Evolutionary conservation across 106 monocot genomes (phyloP), one percentile per base, ranked within the genome.

Genomic region (Allium sativum): DNA sequence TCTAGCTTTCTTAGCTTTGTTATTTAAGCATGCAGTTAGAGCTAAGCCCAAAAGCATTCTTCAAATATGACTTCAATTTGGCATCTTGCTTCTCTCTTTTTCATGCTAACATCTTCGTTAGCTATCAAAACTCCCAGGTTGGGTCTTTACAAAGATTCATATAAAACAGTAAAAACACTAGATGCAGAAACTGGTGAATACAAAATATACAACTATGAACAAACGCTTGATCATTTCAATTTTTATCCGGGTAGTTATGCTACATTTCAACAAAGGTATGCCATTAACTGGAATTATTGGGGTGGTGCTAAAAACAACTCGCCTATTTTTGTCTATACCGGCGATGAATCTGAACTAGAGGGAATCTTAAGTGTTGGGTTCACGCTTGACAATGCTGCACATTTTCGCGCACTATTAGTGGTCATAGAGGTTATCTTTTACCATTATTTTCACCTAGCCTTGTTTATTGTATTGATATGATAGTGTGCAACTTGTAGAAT

Each of bases 321-420:
- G 0, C 83, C 79, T 0, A 79, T 84, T 48, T 79, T 84, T n/a
- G 65, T 84, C 7, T 84, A 79, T 72, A 65, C 74, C 1, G 79
- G 83, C 3, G 59, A 68, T 41, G 83, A 83, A 40, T 60, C 54
- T 18, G 40, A 43, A 12, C 22, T 83, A 56, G 65, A 72, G 1
- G 40, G 14, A 9, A 55, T 48, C 3, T 10, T 21, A 8, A 54
- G 55, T 18, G 67, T 18, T 44, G 73, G 76, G 0, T 76, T 79
- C 57, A 50, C 67, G 44, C 50, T 52, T 21, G 70, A 76, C 1
- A 40, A 42, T 45, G 79, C 84, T 9, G 71, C 69, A 8, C 40
- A 10, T n/a, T 79, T 79, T 40, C 54, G 46, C 9, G 72, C 76
- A 6, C 56, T 84, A 0, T 10, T 79, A 20, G 62, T 84, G 48